A percentile compares a stretch with the other conserved stretches of the same genome.
These are phyloP conservation scores for Alloteropsis semialata DNA, from an alignment of 176 grass and related monocot species.

Conservation along the genomic window DNA sequence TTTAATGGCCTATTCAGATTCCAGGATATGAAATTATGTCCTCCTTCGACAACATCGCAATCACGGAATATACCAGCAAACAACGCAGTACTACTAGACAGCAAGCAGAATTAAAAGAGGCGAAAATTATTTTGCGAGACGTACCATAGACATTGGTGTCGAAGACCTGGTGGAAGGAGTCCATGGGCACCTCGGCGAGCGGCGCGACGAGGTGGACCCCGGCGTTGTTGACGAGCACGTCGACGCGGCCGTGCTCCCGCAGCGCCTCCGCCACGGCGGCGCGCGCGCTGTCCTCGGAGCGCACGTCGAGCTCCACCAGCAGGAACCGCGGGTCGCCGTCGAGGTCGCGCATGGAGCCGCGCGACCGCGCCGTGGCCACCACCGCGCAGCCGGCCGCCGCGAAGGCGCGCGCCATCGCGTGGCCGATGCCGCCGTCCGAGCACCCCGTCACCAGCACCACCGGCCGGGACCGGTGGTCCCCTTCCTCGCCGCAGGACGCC, in stretches of 20 bases:
- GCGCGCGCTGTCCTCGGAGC: conserved; percentile 52
- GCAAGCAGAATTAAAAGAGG: background rate
- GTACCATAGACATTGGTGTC: conserved; percentile 89
- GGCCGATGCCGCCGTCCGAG: conserved; percentile 80
- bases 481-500: background rate
- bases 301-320: conserved; percentile 66
- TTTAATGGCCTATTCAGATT: background rate
- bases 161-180: conserved; percentile 57
- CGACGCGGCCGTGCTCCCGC: conserved; percentile 53
- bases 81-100: background rate
- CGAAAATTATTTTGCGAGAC: background rate
- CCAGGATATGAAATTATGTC: conserved; percentile 22
- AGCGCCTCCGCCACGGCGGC: conserved; percentile 45
- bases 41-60: background rate
- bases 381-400: conserved; percentile 64
- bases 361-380: conserved; percentile 73
- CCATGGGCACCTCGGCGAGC: conserved; percentile 76
- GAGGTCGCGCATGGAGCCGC: conserved; percentile 66
- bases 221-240: conserved; percentile 94
- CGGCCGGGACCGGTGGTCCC: background rate
- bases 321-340: conserved; percentile 47
- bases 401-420: conserved; percentile 69
- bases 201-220: conserved; percentile 91
- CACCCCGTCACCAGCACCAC: conserved; percentile 91
- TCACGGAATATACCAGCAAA: background rate